These are phyloP conservation scores for Dendrobium huoshanense DNA, from an alignment of 106 monocot genomes.

Conservation along the genomic window DNA sequence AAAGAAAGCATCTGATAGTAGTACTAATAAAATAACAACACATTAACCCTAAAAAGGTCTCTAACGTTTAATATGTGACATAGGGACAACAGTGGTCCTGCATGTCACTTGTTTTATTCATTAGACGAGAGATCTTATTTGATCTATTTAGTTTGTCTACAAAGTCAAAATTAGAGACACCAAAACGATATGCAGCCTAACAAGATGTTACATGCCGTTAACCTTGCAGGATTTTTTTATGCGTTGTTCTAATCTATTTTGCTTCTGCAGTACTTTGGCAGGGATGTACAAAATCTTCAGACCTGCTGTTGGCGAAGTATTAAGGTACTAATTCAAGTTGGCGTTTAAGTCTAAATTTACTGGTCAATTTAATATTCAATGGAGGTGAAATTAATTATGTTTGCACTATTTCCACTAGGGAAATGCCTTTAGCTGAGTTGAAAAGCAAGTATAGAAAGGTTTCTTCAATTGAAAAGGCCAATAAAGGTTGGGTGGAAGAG, in stretches of 20 bases:
- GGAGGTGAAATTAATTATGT: not conserved
- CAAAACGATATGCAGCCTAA: not conserved
- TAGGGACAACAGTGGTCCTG: not conserved
- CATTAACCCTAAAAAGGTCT: not conserved
- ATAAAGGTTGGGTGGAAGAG: conserved; percentile 86
- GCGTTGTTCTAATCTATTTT: conserved; percentile 5
- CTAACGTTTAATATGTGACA: not conserved
- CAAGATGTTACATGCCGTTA: not conserved
- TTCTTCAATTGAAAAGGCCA: conserved; percentile 71
- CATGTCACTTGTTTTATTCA: not conserved
- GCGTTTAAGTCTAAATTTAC: not conserved
- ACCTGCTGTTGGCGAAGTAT: conserved; percentile 85
- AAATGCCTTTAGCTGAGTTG: conserved; percentile 81
- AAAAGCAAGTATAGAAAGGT: conserved; percentile 86
- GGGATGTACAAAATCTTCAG: conserved; percentile 78
- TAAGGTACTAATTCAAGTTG: conserved; percentile 86
- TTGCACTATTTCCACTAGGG: conserved; percentile 33
- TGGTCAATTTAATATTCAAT: not conserved
- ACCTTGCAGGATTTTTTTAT: not conserved
- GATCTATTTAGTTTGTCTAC: not conserved
- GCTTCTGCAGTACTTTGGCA: conserved; percentile 46
- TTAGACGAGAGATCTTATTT: not conserved
- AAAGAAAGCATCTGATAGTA: not conserved
- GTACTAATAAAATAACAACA: not conserved
- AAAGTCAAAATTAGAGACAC: not conserved